phyloP scores from a whole-genome alignment of 352 stramenopile species.

The Peronospora destructor region DNA sequence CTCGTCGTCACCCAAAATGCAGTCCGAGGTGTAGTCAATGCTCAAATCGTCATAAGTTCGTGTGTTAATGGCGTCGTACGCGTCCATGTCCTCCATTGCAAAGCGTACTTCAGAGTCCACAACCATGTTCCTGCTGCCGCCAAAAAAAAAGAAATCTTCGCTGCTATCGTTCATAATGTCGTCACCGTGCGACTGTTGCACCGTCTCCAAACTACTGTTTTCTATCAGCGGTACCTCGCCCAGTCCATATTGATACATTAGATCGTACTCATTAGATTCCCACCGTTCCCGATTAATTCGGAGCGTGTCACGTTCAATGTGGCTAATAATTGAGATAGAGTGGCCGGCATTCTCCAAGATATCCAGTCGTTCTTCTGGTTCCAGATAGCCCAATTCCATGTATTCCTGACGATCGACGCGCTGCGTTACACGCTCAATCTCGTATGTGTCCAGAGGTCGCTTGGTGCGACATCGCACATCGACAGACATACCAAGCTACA shows the following conservation, averaged over 20 bases:
- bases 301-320: constrained; percentile 59
- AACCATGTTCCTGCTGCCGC: constrained; percentile 31
- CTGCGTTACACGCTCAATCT: constrained; percentile 44
- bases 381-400: constrained; percentile 77
- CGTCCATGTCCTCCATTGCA: constrained; percentile 68
- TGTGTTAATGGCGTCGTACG: constrained; percentile 50
- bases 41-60: constrained; percentile 57
- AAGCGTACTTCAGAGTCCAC: constrained; percentile 53
- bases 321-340: constrained; percentile 53
- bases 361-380: constrained; percentile 67
- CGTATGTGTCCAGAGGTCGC: constrained; percentile 55
- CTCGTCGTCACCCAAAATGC: constrained; percentile 55
- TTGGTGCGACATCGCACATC: constrained; percentile 59
- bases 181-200: constrained; percentile 36
- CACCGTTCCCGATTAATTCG: constrained; percentile 76
- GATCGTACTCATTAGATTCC: constrained; percentile 82
- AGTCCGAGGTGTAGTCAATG: constrained; percentile 63
- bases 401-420: constrained; percentile 67
- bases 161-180: constrained; percentile 49
- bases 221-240: constrained; percentile 58
- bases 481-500: constrained; percentile 58
- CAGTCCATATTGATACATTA: constrained; percentile 75
- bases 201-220: constrained; percentile 47
- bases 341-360: constrained; percentile 67
- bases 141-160: constrained; percentile 49